Conservation (phyloP, 768 basidiomycete genomes). For the Kwoniella sp. region DNA sequence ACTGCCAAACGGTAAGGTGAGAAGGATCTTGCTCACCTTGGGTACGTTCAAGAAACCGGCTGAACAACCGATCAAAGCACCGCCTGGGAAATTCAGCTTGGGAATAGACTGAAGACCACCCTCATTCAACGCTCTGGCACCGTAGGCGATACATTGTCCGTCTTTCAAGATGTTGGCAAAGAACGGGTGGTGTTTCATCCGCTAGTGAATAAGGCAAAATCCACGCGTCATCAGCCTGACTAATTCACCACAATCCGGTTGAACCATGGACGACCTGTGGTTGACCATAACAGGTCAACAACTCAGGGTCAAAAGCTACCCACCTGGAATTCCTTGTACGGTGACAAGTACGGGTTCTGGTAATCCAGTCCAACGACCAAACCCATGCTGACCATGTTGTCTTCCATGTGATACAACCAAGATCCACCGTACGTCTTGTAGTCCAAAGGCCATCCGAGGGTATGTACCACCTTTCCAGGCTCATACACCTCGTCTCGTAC, state of each 20-base stretch:
- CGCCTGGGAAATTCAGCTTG: slow-evolving; percentile 83
- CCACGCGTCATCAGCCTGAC: too few relatives aligned
- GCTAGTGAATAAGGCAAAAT: slow-evolving; percentile 55
- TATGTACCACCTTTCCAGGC: slow-evolving; percentile 86
- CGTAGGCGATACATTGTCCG: slow-evolving; percentile 81
- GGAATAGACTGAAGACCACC: slow-evolving; percentile 92
- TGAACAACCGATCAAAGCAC: slow-evolving; percentile 89
- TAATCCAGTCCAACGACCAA: slow-evolving; percentile 94
- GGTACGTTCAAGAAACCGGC: slow-evolving; percentile 95
- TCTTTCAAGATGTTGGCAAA: slow-evolving; percentile 78
- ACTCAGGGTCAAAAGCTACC: too few relatives aligned
- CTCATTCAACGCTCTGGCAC: slow-evolving; percentile 84
- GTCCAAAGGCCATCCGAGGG: slow-evolving; percentile 90
- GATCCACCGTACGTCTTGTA: slow-evolving; percentile 84
- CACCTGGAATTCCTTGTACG: slow-evolving; percentile 91
- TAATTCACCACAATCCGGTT: too few relatives aligned
- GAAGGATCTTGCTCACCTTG: slow-evolving; percentile 59
- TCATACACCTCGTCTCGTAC: slow-evolving; percentile 67
- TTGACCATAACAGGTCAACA: too few relatives aligned
- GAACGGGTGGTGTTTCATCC: slow-evolving; percentile 96
- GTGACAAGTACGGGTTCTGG: slow-evolving; percentile 85
- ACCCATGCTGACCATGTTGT: slow-evolving; percentile 83
- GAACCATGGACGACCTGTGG: too few relatives aligned
- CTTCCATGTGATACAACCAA: slow-evolving; percentile 94
- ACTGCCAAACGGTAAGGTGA: slow-evolving; percentile 1